Base-by-base conservation (phyloP, 352 stramenopile genomes). In the Phytophthora pisi region DNA sequence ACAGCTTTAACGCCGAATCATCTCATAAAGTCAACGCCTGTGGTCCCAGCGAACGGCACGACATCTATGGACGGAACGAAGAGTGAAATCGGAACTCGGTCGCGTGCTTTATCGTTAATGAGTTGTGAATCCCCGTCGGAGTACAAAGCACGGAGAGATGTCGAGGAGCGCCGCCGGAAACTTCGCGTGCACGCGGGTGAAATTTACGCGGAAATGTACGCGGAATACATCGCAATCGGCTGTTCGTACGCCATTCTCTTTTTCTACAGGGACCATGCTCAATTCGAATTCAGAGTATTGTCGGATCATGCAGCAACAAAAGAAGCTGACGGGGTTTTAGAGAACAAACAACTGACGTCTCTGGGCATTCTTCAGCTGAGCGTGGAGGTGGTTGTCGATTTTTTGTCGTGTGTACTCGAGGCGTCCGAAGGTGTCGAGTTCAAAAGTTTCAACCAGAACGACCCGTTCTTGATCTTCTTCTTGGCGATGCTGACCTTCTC, bases 191-290 rank as follows among this genome's bases (percentile, higher is more conserved):
- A 83, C 31, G 53, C 57, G 2, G 61, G 54, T 1, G 75, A 83
- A 46, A 59, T 78, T 16, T 72, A 64, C 7, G 72, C 68, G 13
- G 73, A 81, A 57, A 84, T 84, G 75, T 82, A 79, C 54, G 73
- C 70, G 15, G 78, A 86, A 38, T 86, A 82, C 45, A 51, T 84
- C 8, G 72, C 73, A 3, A 77, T 86, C 51, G 67, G 72, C 24
- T 84, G 73, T 50, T 82, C 73, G 3, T 77, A 66, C 34, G 63
- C 61, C 18, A 74, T 84, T 18, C 18, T 75, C 2, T 68, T 76
- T 18, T 62, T 80, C 26, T 80, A 72, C 16, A 60, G 66, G 20
- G 46, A 75, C 36, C 68, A 83, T 18, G 58, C 69, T 8, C 65
- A 81, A 40, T 83, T 65, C 18, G 45, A 66, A 16, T 64, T 64